These are phyloP conservation scores for Hyphodiscus sp. DNA, from an alignment of 2,329 filamentous ascomycete species.

Conservation along the genomic window DNA sequence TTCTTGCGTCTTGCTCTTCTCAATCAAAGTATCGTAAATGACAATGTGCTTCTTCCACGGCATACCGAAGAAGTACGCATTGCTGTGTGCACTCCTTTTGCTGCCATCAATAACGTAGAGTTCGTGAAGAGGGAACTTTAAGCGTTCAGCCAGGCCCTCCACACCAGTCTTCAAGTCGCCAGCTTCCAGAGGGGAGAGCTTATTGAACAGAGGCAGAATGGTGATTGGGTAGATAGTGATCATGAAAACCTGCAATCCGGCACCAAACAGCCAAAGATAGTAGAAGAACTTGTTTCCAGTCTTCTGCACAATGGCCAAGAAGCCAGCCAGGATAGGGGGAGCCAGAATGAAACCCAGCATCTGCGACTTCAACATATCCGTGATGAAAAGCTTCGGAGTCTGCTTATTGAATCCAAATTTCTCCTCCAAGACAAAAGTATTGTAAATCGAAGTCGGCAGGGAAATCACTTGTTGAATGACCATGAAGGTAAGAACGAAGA, in stretches of 20 bases:
- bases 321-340: conserved; percentile 82
- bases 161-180: conserved; percentile 84
- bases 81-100: conserved; percentile 82
- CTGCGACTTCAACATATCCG: conserved; percentile 87
- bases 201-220: conserved; percentile 96
- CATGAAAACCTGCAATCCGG: conserved; percentile 84
- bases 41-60: conserved; percentile 99
- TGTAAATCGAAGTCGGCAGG: conserved; percentile 79
- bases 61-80: conserved; percentile 93
- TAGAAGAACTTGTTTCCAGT: conserved; percentile 96
- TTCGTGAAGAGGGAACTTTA: conserved; percentile 88
- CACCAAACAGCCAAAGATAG: conserved; percentile 91
- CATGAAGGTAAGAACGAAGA: conserved; percentile 86
- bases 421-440: conserved; percentile 93
- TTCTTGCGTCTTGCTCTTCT: conserved; percentile 87
- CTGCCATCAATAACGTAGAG: conserved; percentile 92
- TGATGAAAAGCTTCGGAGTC: conserved; percentile 80
- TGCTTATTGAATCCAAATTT: conserved; percentile 99
- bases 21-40: conserved; percentile 95
- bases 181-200: conserved; percentile 83
- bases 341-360: conserved; percentile 72
- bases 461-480: conserved; percentile 73
- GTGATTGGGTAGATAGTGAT: conserved; percentile 94
- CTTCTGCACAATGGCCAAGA: conserved; percentile 89
- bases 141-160: conserved; percentile 71